Percentiles rank a stretch among this genome's conserved stretches.
Conservation (phyloP, 352 stramenopile genomes). For the Pythium folliculosum region DNA sequence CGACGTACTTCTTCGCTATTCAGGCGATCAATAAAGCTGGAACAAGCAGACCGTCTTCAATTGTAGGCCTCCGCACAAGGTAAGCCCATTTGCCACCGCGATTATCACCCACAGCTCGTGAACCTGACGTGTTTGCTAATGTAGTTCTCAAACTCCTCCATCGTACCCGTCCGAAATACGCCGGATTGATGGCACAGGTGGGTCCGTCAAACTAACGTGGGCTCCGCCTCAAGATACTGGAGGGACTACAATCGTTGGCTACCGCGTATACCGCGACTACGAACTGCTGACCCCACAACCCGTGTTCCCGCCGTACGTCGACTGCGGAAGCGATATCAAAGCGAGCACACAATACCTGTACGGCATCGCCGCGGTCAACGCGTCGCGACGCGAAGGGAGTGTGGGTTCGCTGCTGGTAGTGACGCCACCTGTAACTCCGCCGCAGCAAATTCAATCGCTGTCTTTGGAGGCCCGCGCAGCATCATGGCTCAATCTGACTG, state of each 20-base stretch:
- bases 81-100: slow-evolving; percentile 17
- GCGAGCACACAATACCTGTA: slow-evolving; percentile 49
- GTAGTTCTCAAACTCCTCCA: slow-evolving; percentile 40
- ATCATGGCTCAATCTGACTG: slow-evolving; percentile 40
- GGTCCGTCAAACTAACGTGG: slow-evolving; percentile 48
- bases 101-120: not conserved
- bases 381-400: slow-evolving; percentile 34
- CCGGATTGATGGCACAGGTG: slow-evolving; percentile 36
- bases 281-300: slow-evolving; percentile 33
- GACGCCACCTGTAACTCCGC: slow-evolving; percentile 34
- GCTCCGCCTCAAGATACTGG: slow-evolving; percentile 40
- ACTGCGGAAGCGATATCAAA: slow-evolving; percentile 42
- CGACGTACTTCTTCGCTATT: slow-evolving; percentile 56
- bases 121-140: not conserved
- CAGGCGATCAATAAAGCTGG: slow-evolving; percentile 48
- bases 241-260: slow-evolving; percentile 38
- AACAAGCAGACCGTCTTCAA: slow-evolving; percentile 31
- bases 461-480: slow-evolving; percentile 21
- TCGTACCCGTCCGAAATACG: slow-evolving; percentile 37
- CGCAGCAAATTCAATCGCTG: slow-evolving; percentile 31
- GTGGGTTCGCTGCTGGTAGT: slow-evolving; percentile 34
- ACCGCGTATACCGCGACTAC: slow-evolving; percentile 65
- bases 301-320: slow-evolving; percentile 37
- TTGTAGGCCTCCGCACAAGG: slow-evolving; percentile 41
- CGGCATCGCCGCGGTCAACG: slow-evolving; percentile 45